Conservation (phyloP, 164 flowering plant genomes). For the Piper longum region DNA sequence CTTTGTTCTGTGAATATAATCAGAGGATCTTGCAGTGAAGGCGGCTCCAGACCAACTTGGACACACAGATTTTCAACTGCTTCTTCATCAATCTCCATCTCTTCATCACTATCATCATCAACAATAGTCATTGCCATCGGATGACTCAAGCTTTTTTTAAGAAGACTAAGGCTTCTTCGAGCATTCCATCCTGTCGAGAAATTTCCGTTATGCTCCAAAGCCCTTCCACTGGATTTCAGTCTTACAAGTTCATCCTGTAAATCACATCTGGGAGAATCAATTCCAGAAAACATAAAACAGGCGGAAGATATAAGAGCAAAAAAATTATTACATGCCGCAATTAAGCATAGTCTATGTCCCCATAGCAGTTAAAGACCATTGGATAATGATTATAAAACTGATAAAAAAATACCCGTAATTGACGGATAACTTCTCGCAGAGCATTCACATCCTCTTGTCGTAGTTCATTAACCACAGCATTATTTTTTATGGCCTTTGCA, state of each 20-base stretch:
- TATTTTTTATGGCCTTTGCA: slow-evolving; percentile 90
- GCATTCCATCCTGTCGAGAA: slow-evolving; percentile 78
- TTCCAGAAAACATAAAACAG: background rate
- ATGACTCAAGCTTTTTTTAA: slow-evolving; percentile 55
- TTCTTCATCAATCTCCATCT: slow-evolving; percentile 91
- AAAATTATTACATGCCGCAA: background rate
- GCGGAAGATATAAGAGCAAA: background rate
- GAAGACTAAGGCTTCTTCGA: slow-evolving; percentile 73
- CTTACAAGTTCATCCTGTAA: slow-evolving; percentile 77
- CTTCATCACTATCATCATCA: slow-evolving; percentile 89
- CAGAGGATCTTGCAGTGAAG: background rate
- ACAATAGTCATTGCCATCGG: slow-evolving; percentile 48
- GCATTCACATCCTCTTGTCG: slow-evolving; percentile 81
- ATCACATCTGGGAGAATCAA: slow-evolving; percentile 2
- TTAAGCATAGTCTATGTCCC: too few relatives aligned
- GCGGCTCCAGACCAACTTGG: slow-evolving; percentile 17
- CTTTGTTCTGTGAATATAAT: background rate
- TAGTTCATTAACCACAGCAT: slow-evolving; percentile 88
- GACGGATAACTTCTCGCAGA: slow-evolving; percentile 80
- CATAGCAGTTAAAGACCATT: too few relatives aligned
- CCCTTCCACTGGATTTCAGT: slow-evolving; percentile 52
- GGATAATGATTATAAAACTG: background rate
- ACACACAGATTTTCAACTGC: slow-evolving; percentile 42
- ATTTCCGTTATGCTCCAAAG: slow-evolving; percentile 30
- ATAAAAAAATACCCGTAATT: slow-evolving; percentile 47